Evolutionary conservation across 345 rosid species (phyloP), one percentile per base, ranked within the genome.

Genomic region (Hibiscus mutabilis): DNA sequence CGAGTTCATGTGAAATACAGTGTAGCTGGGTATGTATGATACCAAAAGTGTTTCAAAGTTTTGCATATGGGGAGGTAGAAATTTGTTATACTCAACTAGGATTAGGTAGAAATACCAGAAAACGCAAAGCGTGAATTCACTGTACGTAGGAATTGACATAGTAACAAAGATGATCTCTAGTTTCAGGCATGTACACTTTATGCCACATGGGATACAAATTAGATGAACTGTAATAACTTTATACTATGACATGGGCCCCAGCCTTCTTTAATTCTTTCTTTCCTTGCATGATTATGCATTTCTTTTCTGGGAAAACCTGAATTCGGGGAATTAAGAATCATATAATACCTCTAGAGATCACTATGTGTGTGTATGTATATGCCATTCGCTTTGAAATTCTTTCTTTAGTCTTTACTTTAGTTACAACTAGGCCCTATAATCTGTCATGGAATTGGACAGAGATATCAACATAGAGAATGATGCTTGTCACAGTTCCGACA

Each of bases 391-490:
- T 76, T 69, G 69, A 47, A 31, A 51, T 65, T 75, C 61, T 75
- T 49, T 80, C 82, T 69, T 46, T 69, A 49, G 6, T 13, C 53
- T 47, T 14, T 46, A 46, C 16, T 40, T 42, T 13, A 18, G 65
- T 66, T 62, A 21, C 58, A 37, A 19, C 72, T 13, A 22, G 40
- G 68, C 10, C 62, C 72, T 76, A 81, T 58, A 24, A 66, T 49
- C 75, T 25, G 51, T 42, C 61, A 80, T 82, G 85, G 81, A 68
- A 71, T 49, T 49, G 13, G 27, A 21, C 25, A 83, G 80, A 35
- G 70, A 76, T 64, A 80, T 80, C 91, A 84, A 75, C 86, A 65
- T 70, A 0, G 84, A 82, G 62, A 86, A 60, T 58, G 81, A 83
- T 83, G 86, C 76, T 49, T 49, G 8, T 65, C 78, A 78, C 71